Conservation (phyloP, 805 yeast species). For the Zygosaccharomyces siamensis region DNA sequence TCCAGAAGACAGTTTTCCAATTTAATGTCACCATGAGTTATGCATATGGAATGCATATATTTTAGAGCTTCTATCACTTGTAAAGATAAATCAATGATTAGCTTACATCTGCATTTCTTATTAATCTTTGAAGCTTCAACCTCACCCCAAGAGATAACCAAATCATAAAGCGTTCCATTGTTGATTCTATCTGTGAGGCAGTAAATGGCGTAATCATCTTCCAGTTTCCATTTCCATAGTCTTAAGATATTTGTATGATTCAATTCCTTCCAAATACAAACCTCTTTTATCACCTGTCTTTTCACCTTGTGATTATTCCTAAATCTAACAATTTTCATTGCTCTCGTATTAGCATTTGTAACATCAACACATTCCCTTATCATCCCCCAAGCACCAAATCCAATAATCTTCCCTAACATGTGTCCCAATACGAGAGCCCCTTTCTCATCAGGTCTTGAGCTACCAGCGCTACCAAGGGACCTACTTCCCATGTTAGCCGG, state of each 20-base stretch:
- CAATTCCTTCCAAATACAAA: conserved; percentile 66
- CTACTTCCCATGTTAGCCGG: conserved; percentile 23
- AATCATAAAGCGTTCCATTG: conserved; percentile 79
- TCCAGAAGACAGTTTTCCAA: conserved; percentile 73
- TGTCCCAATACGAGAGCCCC: conserved; percentile 65
- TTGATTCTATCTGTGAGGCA: conserved; percentile 63
- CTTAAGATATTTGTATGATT: conserved; percentile 63
- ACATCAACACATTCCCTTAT: conserved; percentile 60
- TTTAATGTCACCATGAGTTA: conserved; percentile 81
- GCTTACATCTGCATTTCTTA: conserved; percentile 34
- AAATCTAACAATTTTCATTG: conserved; percentile 60
- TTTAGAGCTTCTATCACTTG: conserved; percentile 57
- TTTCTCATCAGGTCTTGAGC: conserved; percentile 45
- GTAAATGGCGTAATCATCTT: conserved; percentile 54
- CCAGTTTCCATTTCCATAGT: conserved; percentile 56
- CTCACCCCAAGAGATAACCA: conserved; percentile 64
- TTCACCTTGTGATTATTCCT: conserved; percentile 46
- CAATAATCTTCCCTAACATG: conserved; percentile 67
- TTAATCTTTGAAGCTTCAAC: conserved; percentile 31
- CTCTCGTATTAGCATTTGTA: conserved; percentile 38
- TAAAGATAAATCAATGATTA: conserved; percentile 38
- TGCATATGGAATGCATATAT: conserved; percentile 54
- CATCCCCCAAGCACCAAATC: conserved; percentile 88
- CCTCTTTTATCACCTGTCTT: conserved; percentile 63
- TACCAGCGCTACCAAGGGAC: conserved; percentile 15